Evolutionary conservation across 345 rosid species (phyloP).

Genomic region (Eucalyptus leucophloia): DNA sequence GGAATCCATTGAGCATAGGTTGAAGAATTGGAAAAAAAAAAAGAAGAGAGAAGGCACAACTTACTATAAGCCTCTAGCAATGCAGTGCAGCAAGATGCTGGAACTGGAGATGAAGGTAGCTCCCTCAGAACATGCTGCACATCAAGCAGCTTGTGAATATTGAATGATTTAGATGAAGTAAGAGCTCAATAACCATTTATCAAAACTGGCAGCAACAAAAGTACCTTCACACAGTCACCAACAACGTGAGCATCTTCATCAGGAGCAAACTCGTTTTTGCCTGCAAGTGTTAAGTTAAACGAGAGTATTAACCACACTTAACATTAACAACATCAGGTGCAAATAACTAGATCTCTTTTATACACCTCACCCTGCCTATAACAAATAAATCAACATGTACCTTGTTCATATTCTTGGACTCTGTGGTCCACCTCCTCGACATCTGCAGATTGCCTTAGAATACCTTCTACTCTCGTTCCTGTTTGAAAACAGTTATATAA

Average conservation of each 20-base stretch:
- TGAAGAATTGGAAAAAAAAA: background rate
- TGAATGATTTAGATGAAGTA: background rate
- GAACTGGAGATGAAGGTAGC: constrained; percentile 97
- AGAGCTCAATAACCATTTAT: background rate
- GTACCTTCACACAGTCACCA: constrained; percentile 98
- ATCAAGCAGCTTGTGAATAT: constrained; percentile 10
- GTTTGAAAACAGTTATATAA: constrained; percentile 1
- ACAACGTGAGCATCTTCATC: constrained; percentile 97
- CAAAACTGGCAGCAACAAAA: background rate
- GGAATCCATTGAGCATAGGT: background rate
- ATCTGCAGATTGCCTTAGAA: constrained; percentile 89
- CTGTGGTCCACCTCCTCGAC: constrained; percentile 96
- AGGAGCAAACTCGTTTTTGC: constrained; percentile 71
- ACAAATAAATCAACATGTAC: constrained; percentile 17
- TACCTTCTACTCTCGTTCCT: constrained; percentile 90
- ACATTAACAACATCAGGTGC: background rate
- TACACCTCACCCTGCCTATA: background rate
- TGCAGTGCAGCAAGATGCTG: constrained; percentile 96
- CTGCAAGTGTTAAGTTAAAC: constrained; percentile 16
- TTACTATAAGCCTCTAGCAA: constrained; percentile 93
- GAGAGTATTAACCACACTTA: background rate
- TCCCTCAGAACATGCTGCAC: constrained; percentile 92
- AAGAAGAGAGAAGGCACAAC: background rate
- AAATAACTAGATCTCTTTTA: background rate
- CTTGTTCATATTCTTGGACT: constrained; percentile 94